Evolutionary conservation across 2,329 filamentous ascomycete species (phyloP).

Genomic region (Metarhizium guizhouense): DNA sequence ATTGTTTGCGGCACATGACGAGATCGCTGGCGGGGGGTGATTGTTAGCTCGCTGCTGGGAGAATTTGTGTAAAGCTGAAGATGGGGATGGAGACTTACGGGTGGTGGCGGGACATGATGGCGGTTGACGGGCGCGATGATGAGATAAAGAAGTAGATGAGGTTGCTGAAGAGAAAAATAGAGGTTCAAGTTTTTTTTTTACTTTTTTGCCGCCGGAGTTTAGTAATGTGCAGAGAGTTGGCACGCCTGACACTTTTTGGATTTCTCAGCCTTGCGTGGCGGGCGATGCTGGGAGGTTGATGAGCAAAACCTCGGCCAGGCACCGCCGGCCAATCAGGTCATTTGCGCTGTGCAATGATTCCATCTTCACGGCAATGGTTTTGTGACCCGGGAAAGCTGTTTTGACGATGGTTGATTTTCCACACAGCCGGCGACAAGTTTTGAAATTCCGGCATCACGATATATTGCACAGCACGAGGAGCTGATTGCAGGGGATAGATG

Average conservation of each 20-base stretch:
- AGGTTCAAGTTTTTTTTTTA: background rate
- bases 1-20: constrained; percentile 98
- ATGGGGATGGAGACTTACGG: constrained; percentile 49
- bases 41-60: constrained; percentile 15
- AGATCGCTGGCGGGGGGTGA: constrained; percentile 60
- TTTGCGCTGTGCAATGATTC: background rate
- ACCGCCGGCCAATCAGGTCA: constrained; percentile 1
- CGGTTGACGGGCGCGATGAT: background rate
- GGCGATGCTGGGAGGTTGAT: background rate
- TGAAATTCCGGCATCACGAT: background rate
- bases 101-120: constrained; percentile 82
- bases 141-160: background rate
- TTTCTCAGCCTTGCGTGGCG: constrained; percentile 34
- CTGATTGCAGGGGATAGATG: background rate
- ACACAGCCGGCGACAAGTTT: background rate
- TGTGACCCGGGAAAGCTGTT: background rate
- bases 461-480: background rate
- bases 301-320: background rate
- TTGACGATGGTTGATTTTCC: background rate
- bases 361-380: background rate
- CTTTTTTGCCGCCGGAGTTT: too few relatives aligned
- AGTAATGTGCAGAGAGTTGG: too few relatives aligned
- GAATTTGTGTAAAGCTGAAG: background rate
- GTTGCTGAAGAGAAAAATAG: background rate
- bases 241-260: constrained; percentile 11